These are phyloP conservation scores for Verticillium isaacii DNA, from an alignment of 2,329 filamentous ascomycete genomes.

Conservation along the genomic window DNA sequence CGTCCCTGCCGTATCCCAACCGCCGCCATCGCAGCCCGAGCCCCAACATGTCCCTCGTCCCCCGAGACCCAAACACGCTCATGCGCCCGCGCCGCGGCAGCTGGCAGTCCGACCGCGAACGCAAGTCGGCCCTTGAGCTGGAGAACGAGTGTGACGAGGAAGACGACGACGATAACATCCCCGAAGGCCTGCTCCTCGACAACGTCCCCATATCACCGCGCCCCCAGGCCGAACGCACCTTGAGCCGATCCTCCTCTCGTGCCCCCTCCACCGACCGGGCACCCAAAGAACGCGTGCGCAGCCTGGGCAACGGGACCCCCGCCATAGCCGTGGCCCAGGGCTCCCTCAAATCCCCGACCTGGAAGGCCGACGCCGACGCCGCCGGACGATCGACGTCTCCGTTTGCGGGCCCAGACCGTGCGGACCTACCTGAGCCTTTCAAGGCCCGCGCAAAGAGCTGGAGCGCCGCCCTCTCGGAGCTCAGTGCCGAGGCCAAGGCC, in stretches of 20 bases:
- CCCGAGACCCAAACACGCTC: conserved; percentile 33
- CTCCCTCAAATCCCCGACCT: conserved; percentile 51
- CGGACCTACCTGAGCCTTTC: conserved; percentile 31
- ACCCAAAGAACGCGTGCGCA: conserved; percentile 46
- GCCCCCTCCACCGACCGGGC: conserved; percentile 48
- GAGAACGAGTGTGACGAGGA: conserved; percentile 75
- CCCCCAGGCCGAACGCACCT: conserved; percentile 49
- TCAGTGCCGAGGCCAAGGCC: conserved; percentile 68
- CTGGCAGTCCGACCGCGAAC: conserved; percentile 63
- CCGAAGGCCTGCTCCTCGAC: conserved; percentile 72
- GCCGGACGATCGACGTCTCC: conserved; percentile 12
- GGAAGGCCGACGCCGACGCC: conserved; percentile 42
- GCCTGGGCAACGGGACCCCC: conserved; percentile 61
- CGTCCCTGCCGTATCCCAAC: conserved; percentile 26
- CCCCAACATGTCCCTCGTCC: conserved; percentile 40
- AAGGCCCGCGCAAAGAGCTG: conserved; percentile 66
- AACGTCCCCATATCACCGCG: conserved; percentile 81
- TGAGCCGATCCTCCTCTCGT: conserved; percentile 48
- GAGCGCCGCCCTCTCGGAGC: conserved; percentile 63
- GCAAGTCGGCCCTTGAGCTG: conserved; percentile 65
- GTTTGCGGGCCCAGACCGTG: neutral
- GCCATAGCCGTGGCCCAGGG: conserved; percentile 54
- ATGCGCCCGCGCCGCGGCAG: conserved; percentile 52
- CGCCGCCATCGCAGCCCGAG: conserved; percentile 47
- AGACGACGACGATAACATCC: conserved; percentile 65